Evolutionary conservation across 2,329 filamentous ascomycete species (phyloP), one percentile per base, ranked within the genome.

Genomic region (Penicillium sp.): DNA sequence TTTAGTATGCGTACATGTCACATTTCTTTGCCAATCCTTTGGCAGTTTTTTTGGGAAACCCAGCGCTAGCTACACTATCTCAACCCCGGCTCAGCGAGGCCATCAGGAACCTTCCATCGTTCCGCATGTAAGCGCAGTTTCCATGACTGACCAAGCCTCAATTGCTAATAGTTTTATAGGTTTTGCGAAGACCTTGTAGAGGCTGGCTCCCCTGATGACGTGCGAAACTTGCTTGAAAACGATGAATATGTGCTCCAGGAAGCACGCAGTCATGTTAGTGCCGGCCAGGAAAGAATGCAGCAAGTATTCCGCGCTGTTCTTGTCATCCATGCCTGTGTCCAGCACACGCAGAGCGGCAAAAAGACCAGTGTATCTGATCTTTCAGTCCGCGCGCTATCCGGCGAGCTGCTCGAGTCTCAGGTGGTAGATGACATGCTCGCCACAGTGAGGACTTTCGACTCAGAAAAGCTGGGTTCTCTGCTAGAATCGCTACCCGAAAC

Each of bases 11-110:
- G 1, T 85, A 85, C 66, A 87, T 88, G 85, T 83, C 83, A 9
- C 83, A 86, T 63, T 87, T 85, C 69, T 88, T 86, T 62, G 84
- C 85, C 27, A 88, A 86, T 66, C 79, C 82, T 6, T 70, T 86
- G 2, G 82, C 81, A 36, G 69, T 83, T 3, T 77, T 87, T 47
- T 70, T 86, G n/a, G 69, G 69, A 46, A 56, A 67, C 7, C 53
- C 65, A 10, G 24, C 50, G 18, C 40, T 60, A 9, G 64, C 70
- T 2, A 51, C 74, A 1, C 61, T 69, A 13, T 49, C 79, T 67
- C 54, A 69, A 62, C 60, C 59, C 6, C 78, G 82, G 41, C 77
- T 84, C 18, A 81, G 82, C 50, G 80, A 85, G 64, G 84, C 84
- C 27, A 71, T 85, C 24, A 80, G 86, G 24, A 85, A 83, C 60